These are phyloP conservation scores for Juglanconis oblonga DNA, from an alignment of 2,329 filamentous ascomycete genomes.

Conservation along the genomic window DNA sequence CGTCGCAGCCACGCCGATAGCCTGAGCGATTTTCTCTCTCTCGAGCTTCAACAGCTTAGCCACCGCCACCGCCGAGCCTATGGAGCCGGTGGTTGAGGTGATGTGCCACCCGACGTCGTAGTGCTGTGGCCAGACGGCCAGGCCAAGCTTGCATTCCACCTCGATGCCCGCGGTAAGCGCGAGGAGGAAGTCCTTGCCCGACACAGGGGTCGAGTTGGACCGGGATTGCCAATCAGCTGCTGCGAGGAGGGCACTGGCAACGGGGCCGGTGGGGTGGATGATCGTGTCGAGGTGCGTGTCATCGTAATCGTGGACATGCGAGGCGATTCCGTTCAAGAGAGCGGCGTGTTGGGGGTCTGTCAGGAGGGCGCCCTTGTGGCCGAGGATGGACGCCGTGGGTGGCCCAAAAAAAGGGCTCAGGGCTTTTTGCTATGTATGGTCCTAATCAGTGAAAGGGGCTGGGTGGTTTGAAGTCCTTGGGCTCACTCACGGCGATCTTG, in stretches of 20 bases:
- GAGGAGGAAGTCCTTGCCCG: slow-evolving; percentile 45
- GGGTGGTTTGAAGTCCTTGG: background rate
- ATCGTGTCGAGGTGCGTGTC: slow-evolving; percentile 55
- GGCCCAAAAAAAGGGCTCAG: slow-evolving; percentile 28
- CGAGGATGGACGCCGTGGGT: slow-evolving; percentile 30
- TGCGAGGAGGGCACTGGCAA: slow-evolving; percentile 48
- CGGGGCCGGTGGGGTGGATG: slow-evolving; percentile 52
- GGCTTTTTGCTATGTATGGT: slow-evolving; percentile 9
- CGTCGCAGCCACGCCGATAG: slow-evolving; percentile 50
- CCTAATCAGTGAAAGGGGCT: background rate
- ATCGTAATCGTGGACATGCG: slow-evolving; percentile 55
- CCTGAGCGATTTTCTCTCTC: slow-evolving; percentile 40
- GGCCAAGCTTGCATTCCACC: slow-evolving; percentile 48
- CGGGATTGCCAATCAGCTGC: slow-evolving; percentile 38
- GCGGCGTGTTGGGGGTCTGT: slow-evolving; percentile 48
- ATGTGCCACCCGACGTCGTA: slow-evolving; percentile 58
- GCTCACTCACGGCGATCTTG: slow-evolving; percentile 27
- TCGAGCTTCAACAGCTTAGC: slow-evolving; percentile 43
- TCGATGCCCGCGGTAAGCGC: slow-evolving; percentile 52
- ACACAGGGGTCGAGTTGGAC: slow-evolving; percentile 25
- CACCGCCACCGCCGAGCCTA: slow-evolving; percentile 51
- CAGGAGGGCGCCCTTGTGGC: slow-evolving; percentile 26
- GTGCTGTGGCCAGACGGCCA: slow-evolving; percentile 51
- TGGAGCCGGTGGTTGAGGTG: slow-evolving; percentile 47
- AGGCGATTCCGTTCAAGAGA: slow-evolving; percentile 52